Base-by-base conservation (phyloP, 202 grass and related monocot genomes). In the Tripidium arundinaceum region DNA sequence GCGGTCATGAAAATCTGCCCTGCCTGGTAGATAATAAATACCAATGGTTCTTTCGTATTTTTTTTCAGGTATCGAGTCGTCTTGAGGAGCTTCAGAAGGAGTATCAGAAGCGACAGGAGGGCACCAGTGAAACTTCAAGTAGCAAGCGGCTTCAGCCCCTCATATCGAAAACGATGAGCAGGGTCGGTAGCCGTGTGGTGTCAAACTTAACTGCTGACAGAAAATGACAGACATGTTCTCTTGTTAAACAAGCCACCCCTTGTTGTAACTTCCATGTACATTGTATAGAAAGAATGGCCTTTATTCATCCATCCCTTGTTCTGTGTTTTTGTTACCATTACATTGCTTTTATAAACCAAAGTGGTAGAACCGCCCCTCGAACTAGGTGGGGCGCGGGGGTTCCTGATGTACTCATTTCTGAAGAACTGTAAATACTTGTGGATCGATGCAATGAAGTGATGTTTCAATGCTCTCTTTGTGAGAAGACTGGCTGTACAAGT, bases 51-150 rank as follows among this genome's bases (percentile, higher is more conserved):
- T 81, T 16, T 59, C 42, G n/a, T 22, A 49, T 62, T 68, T 13
- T 29, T 81, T 87, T 88, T 49, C 79, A 98, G 96, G 90, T 98
- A 68, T 84, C 83, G 57, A 85, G 78, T 84, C 72, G 76, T 27
- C 86, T 98, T 19, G 86, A 86, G 76, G 92, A 95, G 70, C 79
- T 95, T 67, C 82, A 93, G 50, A 86, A 89, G 72, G 88, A 84
- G 41, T 88, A 98, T 75, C 85, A 84, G 65, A 93, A 88, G 75
- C 76, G 39, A 81, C 55, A 42, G 54, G 87, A 80, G 1, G 74
- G 82, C 36, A 79, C 74, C 24, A 83, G 68, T 76, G 87, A 77
- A 84, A 89, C 69, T 80, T 70, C 85, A 70, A 88, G 72, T 72
- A 75, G 62, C 62, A 92, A 79, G 75, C 84, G 76, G 68, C 67